These are phyloP conservation scores for Pseudoscleropodium purum DNA, from an alignment of 225 moss, liverwort and hornwort species.

Conservation along the genomic window DNA sequence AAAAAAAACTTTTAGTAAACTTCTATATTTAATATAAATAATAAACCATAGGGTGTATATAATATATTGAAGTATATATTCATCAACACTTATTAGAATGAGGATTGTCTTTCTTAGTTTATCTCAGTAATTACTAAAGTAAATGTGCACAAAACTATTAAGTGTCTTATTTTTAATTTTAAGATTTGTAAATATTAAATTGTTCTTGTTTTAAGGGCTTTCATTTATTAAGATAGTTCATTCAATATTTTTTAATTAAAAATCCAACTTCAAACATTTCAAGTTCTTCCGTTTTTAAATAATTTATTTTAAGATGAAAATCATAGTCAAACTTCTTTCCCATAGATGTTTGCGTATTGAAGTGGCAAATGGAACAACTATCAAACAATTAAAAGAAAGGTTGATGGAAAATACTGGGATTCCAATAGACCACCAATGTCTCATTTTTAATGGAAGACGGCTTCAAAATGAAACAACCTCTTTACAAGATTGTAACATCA, in stretches of 20 bases:
- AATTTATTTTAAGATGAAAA: background rate
- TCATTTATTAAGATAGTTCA: background rate
- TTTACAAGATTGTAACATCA: background rate
- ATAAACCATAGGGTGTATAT: background rate
- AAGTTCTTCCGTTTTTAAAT: background rate
- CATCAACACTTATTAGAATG: background rate
- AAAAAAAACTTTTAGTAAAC: background rate
- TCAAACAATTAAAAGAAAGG: background rate
- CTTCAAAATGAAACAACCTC: background rate
- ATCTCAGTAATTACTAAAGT: accelerated
- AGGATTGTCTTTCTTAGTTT: background rate
- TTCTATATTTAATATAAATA: background rate
- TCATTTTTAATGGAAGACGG: background rate
- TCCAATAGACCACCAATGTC: background rate
- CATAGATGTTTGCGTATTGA: background rate
- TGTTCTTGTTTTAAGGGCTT: background rate
- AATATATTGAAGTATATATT: background rate
- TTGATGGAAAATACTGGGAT: background rate
- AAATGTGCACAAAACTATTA: background rate
- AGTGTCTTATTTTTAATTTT: background rate
- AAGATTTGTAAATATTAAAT: no score
- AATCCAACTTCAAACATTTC: background rate
- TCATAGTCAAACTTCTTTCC: background rate
- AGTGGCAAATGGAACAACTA: background rate
- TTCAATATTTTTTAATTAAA: background rate